Percentiles rank a stretch among this genome's conserved stretches.
Evolutionary conservation across 2,329 filamentous ascomycete genomes (phyloP).

Genomic region (Paecilomyces formosus): DNA sequence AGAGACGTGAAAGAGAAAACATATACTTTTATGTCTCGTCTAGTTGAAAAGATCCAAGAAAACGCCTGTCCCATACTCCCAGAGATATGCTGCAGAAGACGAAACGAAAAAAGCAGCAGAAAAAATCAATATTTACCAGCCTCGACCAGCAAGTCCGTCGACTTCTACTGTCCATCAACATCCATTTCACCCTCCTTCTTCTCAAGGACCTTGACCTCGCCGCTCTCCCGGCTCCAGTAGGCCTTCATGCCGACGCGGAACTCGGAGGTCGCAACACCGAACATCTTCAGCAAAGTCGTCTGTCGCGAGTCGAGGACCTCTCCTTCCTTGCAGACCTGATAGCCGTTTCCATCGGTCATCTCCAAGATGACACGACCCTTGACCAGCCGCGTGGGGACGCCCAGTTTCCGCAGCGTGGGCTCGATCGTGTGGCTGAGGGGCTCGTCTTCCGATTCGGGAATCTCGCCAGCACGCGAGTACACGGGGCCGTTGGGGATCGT

Average conservation of each 20-base stretch:
- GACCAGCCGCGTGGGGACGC: conserved; percentile 80
- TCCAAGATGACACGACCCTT: conserved; percentile 81
- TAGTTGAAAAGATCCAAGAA: conserved; percentile 8
- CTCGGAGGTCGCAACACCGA: conserved; percentile 82
- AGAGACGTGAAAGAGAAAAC: neutral
- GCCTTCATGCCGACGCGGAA: conserved; percentile 77
- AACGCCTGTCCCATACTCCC: conserved; percentile 30
- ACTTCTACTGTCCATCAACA: conserved; percentile 24
- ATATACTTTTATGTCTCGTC: neutral
- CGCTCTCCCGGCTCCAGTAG: conserved; percentile 40
- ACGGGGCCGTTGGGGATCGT: conserved; percentile 76
- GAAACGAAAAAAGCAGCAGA: conserved; percentile 4
- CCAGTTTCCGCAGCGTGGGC: conserved; percentile 80
- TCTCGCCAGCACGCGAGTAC: conserved; percentile 69
- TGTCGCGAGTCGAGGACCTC: conserved; percentile 82
- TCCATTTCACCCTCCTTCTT: conserved; percentile 34
- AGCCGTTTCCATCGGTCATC: conserved; percentile 44
- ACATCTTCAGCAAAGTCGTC: conserved; percentile 88
- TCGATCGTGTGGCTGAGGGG: conserved; percentile 82
- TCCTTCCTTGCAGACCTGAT: conserved; percentile 76
- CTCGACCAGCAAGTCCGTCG: conserved; percentile 3
- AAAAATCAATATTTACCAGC: conserved; percentile 1
- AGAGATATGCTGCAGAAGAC: conserved; percentile 22
- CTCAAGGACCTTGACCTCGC: conserved; percentile 33
- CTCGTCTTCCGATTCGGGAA: conserved; percentile 73